Evolutionary conservation across 2,329 filamentous ascomycete genomes (phyloP), one percentile per base, ranked within the genome.

Genomic region (Phialophora chinensis): DNA sequence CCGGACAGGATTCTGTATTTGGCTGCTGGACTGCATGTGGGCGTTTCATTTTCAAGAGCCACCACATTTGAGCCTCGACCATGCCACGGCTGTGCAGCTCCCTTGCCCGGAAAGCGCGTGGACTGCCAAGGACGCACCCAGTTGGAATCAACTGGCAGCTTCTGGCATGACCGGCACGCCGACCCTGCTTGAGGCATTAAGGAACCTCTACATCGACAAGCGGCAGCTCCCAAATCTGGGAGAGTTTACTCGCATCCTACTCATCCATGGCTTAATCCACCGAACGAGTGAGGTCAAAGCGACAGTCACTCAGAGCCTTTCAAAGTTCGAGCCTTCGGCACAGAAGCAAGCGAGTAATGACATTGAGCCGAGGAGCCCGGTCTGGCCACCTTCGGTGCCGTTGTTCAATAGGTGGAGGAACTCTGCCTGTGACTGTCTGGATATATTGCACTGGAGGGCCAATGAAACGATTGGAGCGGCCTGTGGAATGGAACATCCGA

Each of bases 371-470:
- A 35, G 33, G 12, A 12, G 33, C 33, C 33, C 33, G 3, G 33
- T 35, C 33, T 35, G 33, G 33, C 33, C 33, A 35, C 33, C 33
- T 35, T 75, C 77, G 2, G 79, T 81, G 17, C 77, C 78, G 2
- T 77, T 79, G 3, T 84, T 80, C 69, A 79, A 79, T 0, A 82
- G 80, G 61, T 80, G 78, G 78, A 75, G 78, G 35, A 80, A 80
- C 64, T 77, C 77, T 62, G 76, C 78, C 12, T 79, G 78, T 42
- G 78, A 80, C 64, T 79, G 77, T 53, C 69, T 87, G 3, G 85
- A 87, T 65, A 80, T 86, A 1, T 76, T 87, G 1, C 85, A 87
- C 69, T 87, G 85, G 85, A 79, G 80, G n/a, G 85, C 85, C 4
- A 86, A 86, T 68, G 81, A 79, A 42, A 80, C 79, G 0, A 81